These are phyloP conservation scores for Ceriops tagal DNA, from an alignment of 345 rosid species.

Conservation along the genomic window DNA sequence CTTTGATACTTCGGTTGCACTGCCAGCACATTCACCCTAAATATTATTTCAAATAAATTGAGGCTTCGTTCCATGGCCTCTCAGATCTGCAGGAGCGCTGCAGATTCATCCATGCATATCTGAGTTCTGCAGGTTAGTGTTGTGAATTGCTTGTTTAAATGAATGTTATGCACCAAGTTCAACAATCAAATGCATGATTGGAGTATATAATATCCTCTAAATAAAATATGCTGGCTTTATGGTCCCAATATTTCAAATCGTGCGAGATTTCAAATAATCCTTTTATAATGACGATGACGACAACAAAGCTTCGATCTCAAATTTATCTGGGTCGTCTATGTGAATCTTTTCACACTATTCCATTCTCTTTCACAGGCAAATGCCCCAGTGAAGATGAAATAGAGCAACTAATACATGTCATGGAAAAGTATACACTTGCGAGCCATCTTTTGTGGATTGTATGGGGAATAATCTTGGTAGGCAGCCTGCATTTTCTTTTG, in stretches of 20 bases:
- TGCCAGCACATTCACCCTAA: no score
- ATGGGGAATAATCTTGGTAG: conserved; percentile 87
- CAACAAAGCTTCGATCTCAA: no score
- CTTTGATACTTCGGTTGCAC: not conserved
- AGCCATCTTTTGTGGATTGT: conserved; percentile 79
- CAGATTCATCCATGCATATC: conserved; percentile 56
- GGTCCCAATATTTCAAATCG: not conserved
- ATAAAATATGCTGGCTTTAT: no score
- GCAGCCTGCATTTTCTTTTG: not conserved
- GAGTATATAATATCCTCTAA: no score
- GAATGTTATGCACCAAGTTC: no score
- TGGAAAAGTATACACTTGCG: conserved; percentile 64
- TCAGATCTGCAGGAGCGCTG: conserved; percentile 65
- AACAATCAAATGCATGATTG: no score
- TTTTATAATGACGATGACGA: not conserved
- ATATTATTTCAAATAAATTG: not conserved
- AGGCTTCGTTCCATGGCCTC: conserved; percentile 1
- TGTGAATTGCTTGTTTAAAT: not conserved
- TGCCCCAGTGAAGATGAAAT: conserved; percentile 47
- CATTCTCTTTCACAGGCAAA: conserved; percentile 28
- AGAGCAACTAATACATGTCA: conserved; percentile 19
- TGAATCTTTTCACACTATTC: no score
- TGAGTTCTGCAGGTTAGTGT: conserved; percentile 56
- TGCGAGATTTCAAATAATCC: not conserved
- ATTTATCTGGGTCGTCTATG: no score